phyloP scores from a whole-genome alignment of 164 flowering plant genomes.

The Chloranthus sessilifolius region DNA sequence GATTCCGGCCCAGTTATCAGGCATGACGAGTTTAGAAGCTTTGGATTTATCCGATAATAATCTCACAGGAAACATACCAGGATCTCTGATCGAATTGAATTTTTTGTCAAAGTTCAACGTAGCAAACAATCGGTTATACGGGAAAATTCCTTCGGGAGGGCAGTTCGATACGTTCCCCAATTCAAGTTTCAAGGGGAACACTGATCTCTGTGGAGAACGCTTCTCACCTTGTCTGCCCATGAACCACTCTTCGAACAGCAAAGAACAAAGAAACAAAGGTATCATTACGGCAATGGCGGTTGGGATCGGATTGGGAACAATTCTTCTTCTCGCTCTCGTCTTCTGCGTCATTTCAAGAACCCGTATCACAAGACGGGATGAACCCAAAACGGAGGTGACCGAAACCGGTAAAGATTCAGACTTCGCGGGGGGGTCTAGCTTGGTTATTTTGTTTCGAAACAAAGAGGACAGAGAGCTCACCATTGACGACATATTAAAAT shows the following conservation, averaged over 20 bases:
- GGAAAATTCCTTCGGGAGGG: slow-evolving; percentile 59
- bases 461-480: slow-evolving; percentile 44
- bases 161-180: slow-evolving; percentile 68
- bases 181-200: slow-evolving; percentile 80
- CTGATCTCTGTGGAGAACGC: slow-evolving; percentile 49
- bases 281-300: slow-evolving; percentile 27
- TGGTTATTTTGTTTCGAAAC: slow-evolving; percentile 42
- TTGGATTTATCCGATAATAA: slow-evolving; percentile 21
- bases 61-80: slow-evolving; percentile 20
- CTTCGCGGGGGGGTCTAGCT: slow-evolving; percentile 28
- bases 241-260: slow-evolving; percentile 11
- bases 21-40: slow-evolving; percentile 18
- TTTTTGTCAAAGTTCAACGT: slow-evolving; percentile 37
- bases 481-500: slow-evolving; percentile 46
- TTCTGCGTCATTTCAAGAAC: slow-evolving; percentile 23
- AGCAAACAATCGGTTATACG: slow-evolving; percentile 64
- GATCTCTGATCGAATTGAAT: slow-evolving; percentile 14
- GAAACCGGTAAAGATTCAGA: slow-evolving; percentile 19
- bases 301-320: slow-evolving; percentile 36
- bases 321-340: slow-evolving; percentile 29
- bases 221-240: neutral
- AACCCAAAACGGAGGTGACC: slow-evolving; percentile 24
- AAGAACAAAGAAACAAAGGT: slow-evolving; percentile 28
- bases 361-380: slow-evolving; percentile 19
- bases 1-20: slow-evolving; percentile 11